Evolutionary conservation across 2,329 filamentous ascomycete species (phyloP).

Genomic region (Cyphellophora attinorum): DNA sequence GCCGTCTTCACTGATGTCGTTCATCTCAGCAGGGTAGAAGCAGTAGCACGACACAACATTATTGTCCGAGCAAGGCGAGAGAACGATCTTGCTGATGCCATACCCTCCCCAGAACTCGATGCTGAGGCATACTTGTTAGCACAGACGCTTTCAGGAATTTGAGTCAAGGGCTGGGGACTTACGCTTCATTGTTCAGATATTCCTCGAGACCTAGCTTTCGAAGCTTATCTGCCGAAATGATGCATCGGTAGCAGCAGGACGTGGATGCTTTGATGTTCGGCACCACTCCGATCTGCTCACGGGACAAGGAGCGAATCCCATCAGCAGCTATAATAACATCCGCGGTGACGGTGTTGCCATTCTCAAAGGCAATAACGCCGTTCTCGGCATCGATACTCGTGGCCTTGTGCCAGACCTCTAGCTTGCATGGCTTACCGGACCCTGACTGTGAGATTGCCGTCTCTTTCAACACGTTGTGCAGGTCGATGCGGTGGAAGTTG

Average conservation of each 20-base stretch:
- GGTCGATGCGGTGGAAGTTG: conserved; percentile 29
- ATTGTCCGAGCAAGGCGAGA: conserved; percentile 28
- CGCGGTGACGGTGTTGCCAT: conserved; percentile 20
- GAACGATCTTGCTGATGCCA: conserved; percentile 31
- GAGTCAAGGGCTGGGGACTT: too few species aligned
- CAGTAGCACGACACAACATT: conserved; percentile 31
- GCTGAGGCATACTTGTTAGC: too few species aligned
- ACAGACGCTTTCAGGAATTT: too few species aligned
- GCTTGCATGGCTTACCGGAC: conserved; percentile 12
- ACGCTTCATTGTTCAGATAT: conserved; percentile 25
- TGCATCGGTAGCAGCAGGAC: conserved; percentile 30
- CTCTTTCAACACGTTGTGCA: conserved; percentile 28
- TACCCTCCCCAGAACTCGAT: conserved; percentile 26
- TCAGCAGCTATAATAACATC: conserved; percentile 33
- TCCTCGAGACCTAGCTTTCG: conserved; percentile 23
- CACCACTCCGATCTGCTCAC: conserved; percentile 22
- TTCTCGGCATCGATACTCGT: conserved; percentile 16
- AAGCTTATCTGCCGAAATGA: conserved; percentile 24
- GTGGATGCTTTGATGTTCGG: conserved; percentile 25
- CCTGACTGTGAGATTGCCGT: conserved; percentile 20
- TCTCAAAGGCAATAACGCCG: conserved; percentile 20
- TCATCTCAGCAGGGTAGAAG: conserved; percentile 24
- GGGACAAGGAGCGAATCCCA: conserved; percentile 27
- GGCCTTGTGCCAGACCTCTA: conserved; percentile 20
- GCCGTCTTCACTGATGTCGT: conserved; percentile 13